Base-by-base conservation (phyloP, 1,139 yeast genomes). In the Kurtzmaniella quercitrusa region DNA sequence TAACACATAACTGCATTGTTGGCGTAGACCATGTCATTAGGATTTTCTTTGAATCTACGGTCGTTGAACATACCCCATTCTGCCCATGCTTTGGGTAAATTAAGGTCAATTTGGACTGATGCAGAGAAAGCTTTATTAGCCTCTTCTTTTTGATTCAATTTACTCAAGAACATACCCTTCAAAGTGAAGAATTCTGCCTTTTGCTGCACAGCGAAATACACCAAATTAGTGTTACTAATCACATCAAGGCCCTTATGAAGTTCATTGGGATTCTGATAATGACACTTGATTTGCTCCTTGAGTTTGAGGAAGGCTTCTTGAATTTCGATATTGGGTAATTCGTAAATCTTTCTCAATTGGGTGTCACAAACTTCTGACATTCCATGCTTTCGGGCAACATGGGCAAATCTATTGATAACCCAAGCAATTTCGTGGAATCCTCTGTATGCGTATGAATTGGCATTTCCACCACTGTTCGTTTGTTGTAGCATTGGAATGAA, bases 391-490 rank as follows among this genome's bases (percentile, higher is more conserved):
- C 98, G 78, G 1, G 98, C 98, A 41, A 93, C 98, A 66, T 94
- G 98, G 0, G 99, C 98, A 73, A 94, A 94, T 47, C 98, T 71
- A 63, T 94, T 94, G 56, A 94, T 93, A 11, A 94, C 96, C 98
- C 98, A 94, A 1, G 98, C 98, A 60, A 93, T 90, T 65, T 94
- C 99, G 62, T 94, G 99, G 67, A 88, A 94, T 1, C 99, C 99
- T 51, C 98, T 77, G 63, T 90, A 94, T 1, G 96, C 98, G 59
- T 89, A 90, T 1, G 97, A 89, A 53, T 87, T 88, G 12, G 90
- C 87, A 58, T 85, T 86, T 15, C 79, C 77, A 44, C 81, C 84
- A 23, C 84, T 79, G 51, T 80, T 82, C 3, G 84, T 75, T 55
- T 85, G 94, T 54, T 86, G 96, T 43, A 89, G 65, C 2, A 88